A percentile compares a stretch with the other conserved stretches of the same genome.
Conservation (phyloP, 352 stramenopile species). For the Phytophthora boehmeriae region DNA sequence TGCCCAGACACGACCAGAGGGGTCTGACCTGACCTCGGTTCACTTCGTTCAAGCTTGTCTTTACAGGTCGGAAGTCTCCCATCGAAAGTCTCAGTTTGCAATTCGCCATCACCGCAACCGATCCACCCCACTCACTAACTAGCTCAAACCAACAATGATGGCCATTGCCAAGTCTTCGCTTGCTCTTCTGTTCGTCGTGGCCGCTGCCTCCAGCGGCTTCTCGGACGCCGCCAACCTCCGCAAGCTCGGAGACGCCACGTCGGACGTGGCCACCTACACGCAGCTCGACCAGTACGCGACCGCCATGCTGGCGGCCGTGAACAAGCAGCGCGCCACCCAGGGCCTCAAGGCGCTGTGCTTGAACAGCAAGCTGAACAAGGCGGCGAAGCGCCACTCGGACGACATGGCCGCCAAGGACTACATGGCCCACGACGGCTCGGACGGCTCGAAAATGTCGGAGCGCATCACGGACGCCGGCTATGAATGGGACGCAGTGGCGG, state of each 20-base stretch:
- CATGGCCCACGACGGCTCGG: conserved; percentile 49
- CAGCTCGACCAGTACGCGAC: conserved; percentile 9
- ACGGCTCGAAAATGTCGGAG: conserved; percentile 39
- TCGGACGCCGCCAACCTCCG: neutral
- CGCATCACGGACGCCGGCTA: conserved; percentile 50
- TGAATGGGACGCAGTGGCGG: conserved; percentile 39
- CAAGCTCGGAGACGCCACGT: neutral
- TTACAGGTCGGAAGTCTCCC: too few relatives aligned
- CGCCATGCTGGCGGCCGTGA: conserved; percentile 48
- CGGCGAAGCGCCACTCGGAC: conserved; percentile 33
- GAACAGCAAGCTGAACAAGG: conserved; percentile 39
- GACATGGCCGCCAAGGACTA: conserved; percentile 59
- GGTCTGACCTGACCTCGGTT: neutral
- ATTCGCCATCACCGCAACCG: neutral
- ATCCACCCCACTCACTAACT: neutral
- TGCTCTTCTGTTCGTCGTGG: neutral
- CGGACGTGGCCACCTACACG: neutral
- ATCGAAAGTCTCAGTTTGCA: neutral
- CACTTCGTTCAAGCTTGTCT: neutral
- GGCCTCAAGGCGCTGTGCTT: conserved; percentile 40
- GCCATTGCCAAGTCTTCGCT: neutral
- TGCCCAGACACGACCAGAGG: neutral
- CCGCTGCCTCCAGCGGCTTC: neutral
- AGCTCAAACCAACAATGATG: neutral
- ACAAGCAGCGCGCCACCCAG: conserved; percentile 45